A percentile compares a stretch with the other conserved stretches of the same genome.
phyloP scores from a whole-genome alignment of 2,329 filamentous ascomycete genomes.

The Talaromyces verruculosus region DNA sequence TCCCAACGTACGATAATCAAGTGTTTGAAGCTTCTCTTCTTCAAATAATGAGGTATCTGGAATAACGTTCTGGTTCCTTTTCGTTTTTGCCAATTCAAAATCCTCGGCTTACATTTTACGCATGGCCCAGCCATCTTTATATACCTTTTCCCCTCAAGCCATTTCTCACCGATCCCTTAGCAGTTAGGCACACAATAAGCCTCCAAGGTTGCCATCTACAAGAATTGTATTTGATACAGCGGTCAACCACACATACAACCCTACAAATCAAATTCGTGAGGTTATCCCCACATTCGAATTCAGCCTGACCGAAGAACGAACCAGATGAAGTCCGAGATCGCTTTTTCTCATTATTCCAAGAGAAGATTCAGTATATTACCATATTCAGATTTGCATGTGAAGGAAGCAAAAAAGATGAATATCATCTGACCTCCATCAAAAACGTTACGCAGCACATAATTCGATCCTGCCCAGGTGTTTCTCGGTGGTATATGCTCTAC shows the following conservation, averaged over 20 bases:
- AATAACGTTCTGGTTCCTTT: too few species aligned
- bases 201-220: too few species aligned
- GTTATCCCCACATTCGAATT: constrained; percentile 16
- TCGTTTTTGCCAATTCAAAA: neutral
- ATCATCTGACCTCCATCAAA: neutral
- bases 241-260: neutral
- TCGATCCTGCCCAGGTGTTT: neutral
- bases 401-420: neutral
- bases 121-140: neutral
- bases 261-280: constrained; percentile 1
- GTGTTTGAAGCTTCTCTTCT: too few species aligned
- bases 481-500: neutral
- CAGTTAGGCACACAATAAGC: neutral
- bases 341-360: neutral
- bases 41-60: too few species aligned
- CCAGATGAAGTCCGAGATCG: neutral
- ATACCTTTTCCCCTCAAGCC: neutral
- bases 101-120: neutral
- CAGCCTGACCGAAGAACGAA: constrained; percentile 5
- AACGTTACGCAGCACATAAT: neutral
- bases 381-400: neutral
- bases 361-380: neutral
- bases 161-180: neutral
- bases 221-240: neutral
- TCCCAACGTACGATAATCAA: too few species aligned